phyloP scores from a whole-genome alignment of 148 eudicot genomes.

The Simmondsia chinensis region DNA sequence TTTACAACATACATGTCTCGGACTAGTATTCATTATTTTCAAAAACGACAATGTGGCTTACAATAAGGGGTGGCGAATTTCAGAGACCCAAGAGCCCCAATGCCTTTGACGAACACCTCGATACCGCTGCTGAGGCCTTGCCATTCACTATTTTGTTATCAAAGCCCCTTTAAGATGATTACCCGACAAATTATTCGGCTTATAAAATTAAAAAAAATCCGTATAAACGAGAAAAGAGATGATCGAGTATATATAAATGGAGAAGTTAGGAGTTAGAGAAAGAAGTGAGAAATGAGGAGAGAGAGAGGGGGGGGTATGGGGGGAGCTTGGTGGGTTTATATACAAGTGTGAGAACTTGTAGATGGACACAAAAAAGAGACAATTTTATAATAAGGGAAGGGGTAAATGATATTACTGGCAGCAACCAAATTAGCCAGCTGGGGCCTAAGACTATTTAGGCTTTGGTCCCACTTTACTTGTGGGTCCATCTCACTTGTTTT shows the following conservation, averaged over 20 bases:
- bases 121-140: constrained; percentile 62
- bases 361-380: too few species aligned
- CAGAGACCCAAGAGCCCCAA: constrained; percentile 96
- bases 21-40: background rate
- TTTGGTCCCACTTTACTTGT: too few species aligned
- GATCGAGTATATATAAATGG: too few species aligned
- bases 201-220: constrained; percentile 7
- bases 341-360: too few species aligned
- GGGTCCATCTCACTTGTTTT: too few species aligned
- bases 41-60: too few species aligned
- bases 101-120: constrained; percentile 81
- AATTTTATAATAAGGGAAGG: too few species aligned
- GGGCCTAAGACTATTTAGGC: too few species aligned
- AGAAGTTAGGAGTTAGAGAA: too few species aligned
- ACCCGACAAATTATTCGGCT: constrained; percentile 6
- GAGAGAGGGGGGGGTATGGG: constrained; percentile 5
- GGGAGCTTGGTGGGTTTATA: constrained; percentile 20
- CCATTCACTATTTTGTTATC: constrained; percentile 42
- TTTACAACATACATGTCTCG: too few species aligned
- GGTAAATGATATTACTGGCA: too few species aligned
- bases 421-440: too few species aligned
- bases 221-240: background rate
- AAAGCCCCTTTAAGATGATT: background rate
- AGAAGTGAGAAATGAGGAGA: background rate
- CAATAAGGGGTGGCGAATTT: constrained; percentile 76